These are phyloP conservation scores for Colletotrichum gloeosporioides DNA, from an alignment of 2,329 filamentous ascomycete genomes.

Conservation along the genomic window DNA sequence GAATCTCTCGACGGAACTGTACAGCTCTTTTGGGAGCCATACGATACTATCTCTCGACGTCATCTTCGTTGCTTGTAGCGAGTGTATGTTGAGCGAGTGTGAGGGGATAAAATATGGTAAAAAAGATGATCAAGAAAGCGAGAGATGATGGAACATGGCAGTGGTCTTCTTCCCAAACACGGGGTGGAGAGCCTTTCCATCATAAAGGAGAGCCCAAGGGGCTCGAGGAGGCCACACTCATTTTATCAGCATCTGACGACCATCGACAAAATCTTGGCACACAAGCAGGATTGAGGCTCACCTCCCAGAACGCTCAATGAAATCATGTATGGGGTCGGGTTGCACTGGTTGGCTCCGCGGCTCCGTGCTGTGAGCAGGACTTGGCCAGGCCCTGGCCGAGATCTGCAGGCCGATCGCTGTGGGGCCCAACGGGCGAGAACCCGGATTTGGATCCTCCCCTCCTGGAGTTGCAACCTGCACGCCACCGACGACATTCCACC, in stretches of 20 bases:
- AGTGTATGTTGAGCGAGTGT: not conserved
- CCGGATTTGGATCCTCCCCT: constrained; percentile 9
- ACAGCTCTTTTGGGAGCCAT: constrained; percentile 17
- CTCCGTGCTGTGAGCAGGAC: not conserved
- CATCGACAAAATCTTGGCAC: not conserved
- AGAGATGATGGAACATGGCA: not conserved
- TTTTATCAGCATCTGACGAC: not conserved
- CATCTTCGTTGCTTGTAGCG: not conserved
- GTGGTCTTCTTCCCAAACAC: not conserved
- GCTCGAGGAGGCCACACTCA: not conserved
- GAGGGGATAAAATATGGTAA: not conserved
- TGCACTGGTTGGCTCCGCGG: not conserved
- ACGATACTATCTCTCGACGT: constrained; percentile 12
- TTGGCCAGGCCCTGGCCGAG: constrained; percentile 11
- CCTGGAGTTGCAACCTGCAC: not conserved
- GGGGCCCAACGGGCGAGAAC: not conserved
- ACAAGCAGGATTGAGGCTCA: not conserved
- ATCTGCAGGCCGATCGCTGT: constrained; percentile 16
- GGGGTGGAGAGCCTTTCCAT: not conserved
- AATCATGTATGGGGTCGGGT: constrained; percentile 20
- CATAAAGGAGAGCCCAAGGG: not conserved
- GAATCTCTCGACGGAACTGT: constrained; percentile 12
- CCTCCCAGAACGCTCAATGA: not conserved
- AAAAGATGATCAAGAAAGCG: not conserved
- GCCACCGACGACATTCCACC: constrained; percentile 12